Evolutionary conservation across 768 basidiomycete genomes (phyloP).

Genomic region (Collybia nuda): DNA sequence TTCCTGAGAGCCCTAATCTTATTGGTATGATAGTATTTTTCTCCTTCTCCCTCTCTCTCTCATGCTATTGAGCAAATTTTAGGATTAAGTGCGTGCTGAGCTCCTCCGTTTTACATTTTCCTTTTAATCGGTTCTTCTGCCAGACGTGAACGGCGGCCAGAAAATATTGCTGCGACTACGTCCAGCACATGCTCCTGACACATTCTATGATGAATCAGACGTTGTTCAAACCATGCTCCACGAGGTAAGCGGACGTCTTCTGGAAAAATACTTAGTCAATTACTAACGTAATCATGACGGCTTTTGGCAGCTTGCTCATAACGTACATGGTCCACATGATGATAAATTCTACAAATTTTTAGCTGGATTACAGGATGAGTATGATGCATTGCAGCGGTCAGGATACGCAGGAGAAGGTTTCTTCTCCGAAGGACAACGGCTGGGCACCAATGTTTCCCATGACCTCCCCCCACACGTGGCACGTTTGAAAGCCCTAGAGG

Average conservation of each 20-base stretch:
- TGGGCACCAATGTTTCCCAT: constrained; percentile 71
- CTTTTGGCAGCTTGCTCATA: constrained; percentile 72
- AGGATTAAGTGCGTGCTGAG: constrained; percentile 35
- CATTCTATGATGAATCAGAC: constrained; percentile 74
- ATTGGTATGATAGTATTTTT: constrained; percentile 54
- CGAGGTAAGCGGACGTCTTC: constrained; percentile 50
- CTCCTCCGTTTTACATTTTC: neutral
- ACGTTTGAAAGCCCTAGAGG: constrained; percentile 66
- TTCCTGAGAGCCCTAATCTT: constrained; percentile 70
- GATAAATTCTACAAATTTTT: constrained; percentile 79
- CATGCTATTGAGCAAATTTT: neutral
- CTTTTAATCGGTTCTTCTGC: neutral
- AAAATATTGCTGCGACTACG: constrained; percentile 84
- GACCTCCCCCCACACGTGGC: constrained; percentile 67
- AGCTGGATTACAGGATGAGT: constrained; percentile 78
- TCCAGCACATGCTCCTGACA: constrained; percentile 62
- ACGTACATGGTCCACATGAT: constrained; percentile 88
- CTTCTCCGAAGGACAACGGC: constrained; percentile 65
- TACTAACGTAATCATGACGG: neutral
- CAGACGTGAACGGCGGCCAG: constrained; percentile 77
- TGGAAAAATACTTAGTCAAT: neutral
- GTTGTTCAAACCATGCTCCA: constrained; percentile 87
- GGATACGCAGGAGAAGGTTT: constrained; percentile 95
- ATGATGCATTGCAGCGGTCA: constrained; percentile 69
- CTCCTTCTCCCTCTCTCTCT: constrained; percentile 8